A percentile compares a stretch with the other conserved stretches of the same genome.
Evolutionary conservation across 495 filamentous ascomycete genomes (phyloP).

Genomic region (Xylaria palmicola): DNA sequence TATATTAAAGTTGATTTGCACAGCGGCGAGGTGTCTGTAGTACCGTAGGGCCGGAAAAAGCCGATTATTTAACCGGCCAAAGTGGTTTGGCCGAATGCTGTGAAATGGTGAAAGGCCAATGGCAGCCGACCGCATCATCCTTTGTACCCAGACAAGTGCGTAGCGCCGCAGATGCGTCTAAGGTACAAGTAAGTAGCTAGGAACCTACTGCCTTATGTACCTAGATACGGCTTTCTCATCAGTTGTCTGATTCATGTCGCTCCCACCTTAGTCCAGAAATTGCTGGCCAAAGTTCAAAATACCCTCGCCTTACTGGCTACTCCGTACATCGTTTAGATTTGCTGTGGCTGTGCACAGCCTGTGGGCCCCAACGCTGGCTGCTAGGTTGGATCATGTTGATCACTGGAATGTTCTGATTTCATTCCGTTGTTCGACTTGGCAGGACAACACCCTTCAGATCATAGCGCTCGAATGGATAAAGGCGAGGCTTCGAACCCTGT

Average conservation of each 20-base stretch:
- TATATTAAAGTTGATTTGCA: background rate
- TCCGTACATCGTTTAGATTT: background rate
- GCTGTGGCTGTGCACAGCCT: background rate
- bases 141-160: too few species aligned
- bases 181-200: background rate
- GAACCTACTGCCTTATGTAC: too few species aligned
- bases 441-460: background rate
- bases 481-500: background rate
- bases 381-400: too few species aligned
- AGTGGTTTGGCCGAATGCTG: background rate
- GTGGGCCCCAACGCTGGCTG: too few species aligned
- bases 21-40: background rate
- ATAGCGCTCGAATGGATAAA: background rate
- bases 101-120: background rate
- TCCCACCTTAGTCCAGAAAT: background rate
- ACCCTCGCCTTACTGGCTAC: background rate
- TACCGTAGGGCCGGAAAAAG: background rate
- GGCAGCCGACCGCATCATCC: too few species aligned
- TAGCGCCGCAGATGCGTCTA: too few species aligned
- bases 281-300: background rate
- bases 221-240: too few species aligned
- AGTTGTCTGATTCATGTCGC: background rate
- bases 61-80: background rate
- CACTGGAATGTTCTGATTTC: too few species aligned
- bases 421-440: background rate